Evolutionary conservation across 495 filamentous ascomycete species (phyloP).

Genomic region (Ramalina peruviana): DNA sequence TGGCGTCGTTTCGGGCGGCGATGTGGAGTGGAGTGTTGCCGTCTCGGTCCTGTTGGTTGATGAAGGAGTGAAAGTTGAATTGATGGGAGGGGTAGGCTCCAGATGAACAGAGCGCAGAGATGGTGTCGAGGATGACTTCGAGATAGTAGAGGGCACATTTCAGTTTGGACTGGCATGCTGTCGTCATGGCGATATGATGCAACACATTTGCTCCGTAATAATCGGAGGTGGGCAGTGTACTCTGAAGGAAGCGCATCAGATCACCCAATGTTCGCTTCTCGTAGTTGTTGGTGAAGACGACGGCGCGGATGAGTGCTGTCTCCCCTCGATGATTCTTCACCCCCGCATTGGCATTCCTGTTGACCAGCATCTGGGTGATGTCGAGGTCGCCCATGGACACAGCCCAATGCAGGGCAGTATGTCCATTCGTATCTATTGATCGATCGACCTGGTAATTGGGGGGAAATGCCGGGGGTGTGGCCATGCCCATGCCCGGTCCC

Average conservation of each 20-base stretch:
- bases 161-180: constrained; percentile 61
- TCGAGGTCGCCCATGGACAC: constrained; percentile 95
- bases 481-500: constrained; percentile 42
- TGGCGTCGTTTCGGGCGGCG: constrained; percentile 58
- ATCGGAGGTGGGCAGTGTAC: constrained; percentile 62
- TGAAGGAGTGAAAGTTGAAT: constrained; percentile 50
- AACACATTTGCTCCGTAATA: constrained; percentile 71
- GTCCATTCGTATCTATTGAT: constrained; percentile 73
- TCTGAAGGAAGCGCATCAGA: constrained; percentile 64
- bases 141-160: constrained; percentile 83
- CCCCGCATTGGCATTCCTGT: constrained; percentile 54
- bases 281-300: constrained; percentile 90
- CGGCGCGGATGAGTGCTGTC: constrained; percentile 86
- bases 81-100: constrained; percentile 13
- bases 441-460: constrained; percentile 73
- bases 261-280: constrained; percentile 75
- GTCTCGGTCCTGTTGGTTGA: constrained; percentile 63
- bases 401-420: constrained; percentile 91
- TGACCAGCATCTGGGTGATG: constrained; percentile 71
- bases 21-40: constrained; percentile 86
- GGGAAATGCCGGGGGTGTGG: constrained; percentile 59
- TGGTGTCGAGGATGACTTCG: constrained; percentile 73
- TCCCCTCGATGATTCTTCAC: constrained; percentile 66
- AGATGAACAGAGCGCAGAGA: constrained; percentile 47
- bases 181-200: constrained; percentile 82